A percentile compares a stretch with the other conserved stretches of the same genome.
Evolutionary conservation across 768 basidiomycete genomes (phyloP).

Genomic region (Xerocomus spinulosus): DNA sequence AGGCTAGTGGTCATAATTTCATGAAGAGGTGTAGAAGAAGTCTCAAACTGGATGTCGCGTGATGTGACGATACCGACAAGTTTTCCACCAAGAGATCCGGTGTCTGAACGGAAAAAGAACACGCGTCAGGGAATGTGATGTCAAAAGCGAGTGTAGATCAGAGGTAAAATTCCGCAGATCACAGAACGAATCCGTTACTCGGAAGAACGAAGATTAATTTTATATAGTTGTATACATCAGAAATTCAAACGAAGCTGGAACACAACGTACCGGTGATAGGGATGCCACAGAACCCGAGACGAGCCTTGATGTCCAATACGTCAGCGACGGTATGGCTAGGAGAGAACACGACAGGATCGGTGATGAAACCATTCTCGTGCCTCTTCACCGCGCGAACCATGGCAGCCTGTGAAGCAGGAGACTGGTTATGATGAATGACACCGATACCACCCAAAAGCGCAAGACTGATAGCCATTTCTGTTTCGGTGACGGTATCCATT

Average conservation of each 20-base stretch:
- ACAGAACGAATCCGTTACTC: conserved; percentile 66
- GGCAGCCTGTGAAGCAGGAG: conserved; percentile 78
- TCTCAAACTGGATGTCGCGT: conserved; percentile 92
- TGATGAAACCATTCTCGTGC: conserved; percentile 98
- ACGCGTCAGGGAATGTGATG: conserved; percentile 18
- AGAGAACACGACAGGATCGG: conserved; percentile 86
- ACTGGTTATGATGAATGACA: conserved; percentile 96
- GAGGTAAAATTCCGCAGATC: conserved; percentile 57
- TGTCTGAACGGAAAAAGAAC: conserved; percentile 49
- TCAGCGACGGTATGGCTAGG: conserved; percentile 77
- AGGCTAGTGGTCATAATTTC: conserved; percentile 88
- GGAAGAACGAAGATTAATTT: conserved; percentile 87
- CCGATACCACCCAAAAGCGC: conserved; percentile 96
- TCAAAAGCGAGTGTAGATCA: conserved; percentile 11
- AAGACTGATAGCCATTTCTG: conserved; percentile 88
- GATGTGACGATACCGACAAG: conserved; percentile 95
- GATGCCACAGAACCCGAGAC: conserved; percentile 92
- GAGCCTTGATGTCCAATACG: conserved; percentile 88
- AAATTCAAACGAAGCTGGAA: conserved; percentile 2
- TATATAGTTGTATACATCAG: conserved; percentile 47
- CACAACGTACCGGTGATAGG: conserved; percentile 88
- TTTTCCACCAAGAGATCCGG: conserved; percentile 82
- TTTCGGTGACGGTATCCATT: conserved; percentile 99
- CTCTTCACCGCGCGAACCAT: conserved; percentile 98
- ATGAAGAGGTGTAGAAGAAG: conserved; percentile 56